Evolutionary conservation across 208 protist species (phyloP), one percentile per base, ranked within the genome.

Genomic region (Porcisia hertigi): DNA sequence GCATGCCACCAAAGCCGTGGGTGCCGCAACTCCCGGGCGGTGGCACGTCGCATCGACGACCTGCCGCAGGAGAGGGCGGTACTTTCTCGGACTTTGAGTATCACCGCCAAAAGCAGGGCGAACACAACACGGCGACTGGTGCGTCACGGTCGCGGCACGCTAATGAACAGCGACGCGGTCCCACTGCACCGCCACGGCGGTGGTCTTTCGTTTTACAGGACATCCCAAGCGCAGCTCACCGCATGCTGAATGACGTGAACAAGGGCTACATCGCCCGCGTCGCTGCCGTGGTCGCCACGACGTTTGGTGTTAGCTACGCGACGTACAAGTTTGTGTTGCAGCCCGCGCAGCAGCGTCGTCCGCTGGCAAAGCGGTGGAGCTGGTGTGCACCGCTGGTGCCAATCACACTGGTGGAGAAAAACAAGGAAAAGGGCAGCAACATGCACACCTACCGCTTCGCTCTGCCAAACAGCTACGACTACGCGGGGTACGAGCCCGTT

Each of bases 171-270:
- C 41, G 49, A 18, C 41, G 47, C 5, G 70, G 66, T 3, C 39
- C 63, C 2, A 47, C 30, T 11, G 34, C 47, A 65, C 8, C 71
- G 6, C 59, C 14, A 47, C 36, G 63, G 18, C 82, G 89, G n/a
- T 96, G 92, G 92, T 96, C 92, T 54, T 96, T 86, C 75, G 71
- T 83, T 25, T 49, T 96, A 66, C 88, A 96, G 66, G 92, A 96
- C 76, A 74, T 90, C 43, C 92, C 92, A 0, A 69, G 30, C 30
- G 52, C 76, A 39, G 47, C 89, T 3, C 70, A 57, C 6, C 25
- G 60, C 1, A 49, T 82, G 6, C 67, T 95, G n/a, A 88, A 91
- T 67, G 88, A 94, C 76, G 84, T 94, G 34, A 88, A 94, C 83
- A 84, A 85, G 43, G 93, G 93, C 69, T 97, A 94, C 79, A 69